Evolutionary conservation across 2,329 filamentous ascomycete species (phyloP).

Genomic region (Colletotrichum zoysiae): DNA sequence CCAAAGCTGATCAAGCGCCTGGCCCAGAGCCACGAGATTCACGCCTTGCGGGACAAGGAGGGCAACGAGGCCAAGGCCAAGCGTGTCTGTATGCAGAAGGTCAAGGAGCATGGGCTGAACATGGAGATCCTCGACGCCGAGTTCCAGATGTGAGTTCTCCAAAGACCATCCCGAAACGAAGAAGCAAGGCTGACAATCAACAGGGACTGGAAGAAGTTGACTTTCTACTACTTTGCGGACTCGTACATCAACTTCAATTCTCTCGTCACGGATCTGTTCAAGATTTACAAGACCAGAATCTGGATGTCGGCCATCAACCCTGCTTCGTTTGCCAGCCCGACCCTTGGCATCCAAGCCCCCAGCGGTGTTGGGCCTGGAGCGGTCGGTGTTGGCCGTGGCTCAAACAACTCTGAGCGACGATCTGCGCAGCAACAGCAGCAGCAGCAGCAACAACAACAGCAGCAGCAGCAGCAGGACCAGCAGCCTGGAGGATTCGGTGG

Average conservation of each 20-base stretch:
- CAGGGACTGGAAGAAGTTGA: conserved; percentile 99
- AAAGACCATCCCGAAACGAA: not conserved
- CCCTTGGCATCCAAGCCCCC: conserved; percentile 77
- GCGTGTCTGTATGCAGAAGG: conserved; percentile 95
- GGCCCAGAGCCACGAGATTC: conserved; percentile 90
- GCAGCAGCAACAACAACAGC: conserved; percentile 37
- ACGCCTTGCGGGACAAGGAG: conserved; percentile 92
- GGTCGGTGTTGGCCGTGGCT: conserved; percentile 66
- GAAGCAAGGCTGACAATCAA: conserved; percentile 6
- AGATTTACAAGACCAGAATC: conserved; percentile 98
- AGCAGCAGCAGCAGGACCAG: conserved; percentile 49
- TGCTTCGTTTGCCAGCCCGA: conserved; percentile 89
- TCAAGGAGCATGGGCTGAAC: conserved; percentile 91
- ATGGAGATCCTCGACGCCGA: conserved; percentile 99
- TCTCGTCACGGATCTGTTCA: conserved; percentile 96
- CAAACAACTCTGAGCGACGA: conserved; percentile 60
- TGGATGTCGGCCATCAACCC: conserved; percentile 99
- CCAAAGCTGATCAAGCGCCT: conserved; percentile 97
- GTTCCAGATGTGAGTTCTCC: conserved; percentile 87
- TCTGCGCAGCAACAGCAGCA: conserved; percentile 55
- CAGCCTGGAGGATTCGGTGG: conserved; percentile 53
- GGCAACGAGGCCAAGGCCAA: conserved; percentile 98
- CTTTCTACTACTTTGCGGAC: conserved; percentile 98
- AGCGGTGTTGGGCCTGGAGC: conserved; percentile 76
- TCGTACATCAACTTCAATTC: conserved; percentile 99